These are phyloP conservation scores for Alternaria rosae DNA, from an alignment of 2,329 filamentous ascomycete genomes.

Conservation along the genomic window DNA sequence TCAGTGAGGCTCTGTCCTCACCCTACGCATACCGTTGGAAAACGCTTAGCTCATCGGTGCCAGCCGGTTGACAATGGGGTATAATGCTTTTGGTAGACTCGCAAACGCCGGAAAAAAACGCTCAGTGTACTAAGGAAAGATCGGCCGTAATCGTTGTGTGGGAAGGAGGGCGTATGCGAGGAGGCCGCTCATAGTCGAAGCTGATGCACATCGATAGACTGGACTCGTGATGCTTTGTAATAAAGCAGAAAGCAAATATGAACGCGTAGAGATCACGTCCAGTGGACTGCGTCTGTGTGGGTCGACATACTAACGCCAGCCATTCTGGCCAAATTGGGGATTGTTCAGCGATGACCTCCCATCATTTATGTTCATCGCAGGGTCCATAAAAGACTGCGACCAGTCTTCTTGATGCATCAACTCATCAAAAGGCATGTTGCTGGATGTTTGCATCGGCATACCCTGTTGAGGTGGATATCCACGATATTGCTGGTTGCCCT, in stretches of 20 bases:
- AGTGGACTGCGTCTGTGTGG: background rate
- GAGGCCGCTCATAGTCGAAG: background rate
- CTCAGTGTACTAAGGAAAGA: slow-evolving; percentile 6
- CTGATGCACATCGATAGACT: background rate
- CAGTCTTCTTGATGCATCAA: slow-evolving; percentile 51
- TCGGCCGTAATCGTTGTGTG: slow-evolving; percentile 11
- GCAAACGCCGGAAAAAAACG: slow-evolving; percentile 11
- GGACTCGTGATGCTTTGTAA: background rate
- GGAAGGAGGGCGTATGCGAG: background rate
- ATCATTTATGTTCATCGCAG: slow-evolving; percentile 38
- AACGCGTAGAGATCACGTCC: background rate
- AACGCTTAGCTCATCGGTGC: slow-evolving; percentile 19
- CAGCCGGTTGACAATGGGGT: slow-evolving; percentile 28
- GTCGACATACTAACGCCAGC: slow-evolving; percentile 27
- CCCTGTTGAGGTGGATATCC: slow-evolving; percentile 36
- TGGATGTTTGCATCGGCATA: slow-evolving; percentile 31
- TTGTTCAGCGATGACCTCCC: slow-evolving; percentile 29
- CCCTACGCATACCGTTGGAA: slow-evolving; percentile 14
- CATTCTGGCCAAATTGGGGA: slow-evolving; percentile 28
- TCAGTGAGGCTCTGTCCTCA: slow-evolving; percentile 12
- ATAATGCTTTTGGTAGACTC: slow-evolving; percentile 21
- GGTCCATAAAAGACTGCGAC: slow-evolving; percentile 50
- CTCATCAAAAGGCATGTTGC: slow-evolving; percentile 47
- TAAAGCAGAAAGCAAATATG: background rate
- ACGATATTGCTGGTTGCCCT: slow-evolving; percentile 48